Conservation (phyloP, 2,329 filamentous ascomycete genomes). For the Aureobasidium sp. region DNA sequence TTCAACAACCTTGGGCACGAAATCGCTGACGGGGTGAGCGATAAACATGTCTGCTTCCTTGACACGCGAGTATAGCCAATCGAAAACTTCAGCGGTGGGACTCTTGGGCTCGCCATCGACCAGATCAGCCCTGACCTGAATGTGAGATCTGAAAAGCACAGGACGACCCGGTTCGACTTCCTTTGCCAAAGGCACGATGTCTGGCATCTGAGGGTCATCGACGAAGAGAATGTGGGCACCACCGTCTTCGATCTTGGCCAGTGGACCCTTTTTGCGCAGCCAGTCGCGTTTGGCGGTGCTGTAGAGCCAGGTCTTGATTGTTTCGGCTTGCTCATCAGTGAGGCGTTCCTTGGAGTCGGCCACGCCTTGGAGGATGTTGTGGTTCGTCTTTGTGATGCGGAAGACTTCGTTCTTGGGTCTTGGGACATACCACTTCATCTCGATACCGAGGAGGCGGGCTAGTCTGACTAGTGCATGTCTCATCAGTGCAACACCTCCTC, state of each 20-base stretch:
- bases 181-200: constrained; percentile 67
- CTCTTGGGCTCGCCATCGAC: constrained; percentile 48
- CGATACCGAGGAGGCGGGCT: constrained; percentile 54
- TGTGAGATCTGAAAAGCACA: constrained; percentile 73
- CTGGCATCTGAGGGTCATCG: constrained; percentile 79
- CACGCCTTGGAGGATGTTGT: constrained; percentile 81
- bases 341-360: constrained; percentile 57
- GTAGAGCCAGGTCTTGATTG: constrained; percentile 62
- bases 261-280: constrained; percentile 58
- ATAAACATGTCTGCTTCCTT: constrained; percentile 68
- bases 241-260: constrained; percentile 55
- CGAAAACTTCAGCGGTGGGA: constrained; percentile 66
- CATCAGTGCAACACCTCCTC: constrained; percentile 77
- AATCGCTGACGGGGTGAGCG: constrained; percentile 67
- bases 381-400: constrained; percentile 75
- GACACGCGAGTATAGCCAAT: constrained; percentile 64
- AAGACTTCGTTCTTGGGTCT: constrained; percentile 74
- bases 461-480: constrained; percentile 69
- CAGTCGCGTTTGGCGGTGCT: constrained; percentile 69
- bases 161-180: constrained; percentile 60
- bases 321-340: constrained; percentile 49
- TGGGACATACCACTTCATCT: constrained; percentile 71
- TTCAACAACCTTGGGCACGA: constrained; percentile 62
- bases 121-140: constrained; percentile 70
- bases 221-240: constrained; percentile 70